Conservation (phyloP, 2,329 filamentous ascomycete genomes). For the Fusarium newnesense region DNA sequence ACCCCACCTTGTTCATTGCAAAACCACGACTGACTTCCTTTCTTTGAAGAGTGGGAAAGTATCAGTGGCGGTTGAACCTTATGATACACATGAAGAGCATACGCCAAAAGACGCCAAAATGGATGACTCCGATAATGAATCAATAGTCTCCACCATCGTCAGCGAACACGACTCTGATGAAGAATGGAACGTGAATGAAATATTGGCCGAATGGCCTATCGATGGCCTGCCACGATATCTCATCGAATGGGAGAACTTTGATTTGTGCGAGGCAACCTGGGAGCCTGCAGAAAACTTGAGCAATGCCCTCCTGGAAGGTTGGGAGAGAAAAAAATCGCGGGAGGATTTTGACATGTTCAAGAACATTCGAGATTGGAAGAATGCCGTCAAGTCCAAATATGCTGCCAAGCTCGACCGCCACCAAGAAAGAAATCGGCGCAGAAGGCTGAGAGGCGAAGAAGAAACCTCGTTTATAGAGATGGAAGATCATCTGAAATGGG, state of each 20-base stretch:
- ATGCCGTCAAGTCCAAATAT: slow-evolving; percentile 45
- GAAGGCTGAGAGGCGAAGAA: slow-evolving; percentile 51
- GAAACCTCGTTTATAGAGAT: slow-evolving; percentile 36
- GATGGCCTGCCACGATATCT: slow-evolving; percentile 46
- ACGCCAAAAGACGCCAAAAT: slow-evolving; percentile 2
- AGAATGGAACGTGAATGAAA: slow-evolving; percentile 62
- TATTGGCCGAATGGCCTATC: slow-evolving; percentile 59
- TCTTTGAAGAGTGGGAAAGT: background rate
- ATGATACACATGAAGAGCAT: background rate
- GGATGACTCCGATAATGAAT: slow-evolving; percentile 44
- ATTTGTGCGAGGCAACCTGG: slow-evolving; percentile 56
- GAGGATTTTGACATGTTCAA: slow-evolving; percentile 51
- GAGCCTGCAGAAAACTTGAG: slow-evolving; percentile 60
- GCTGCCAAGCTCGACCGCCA: slow-evolving; percentile 51
- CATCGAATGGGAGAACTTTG: slow-evolving; percentile 52
- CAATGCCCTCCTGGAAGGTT: slow-evolving; percentile 52
- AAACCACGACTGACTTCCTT: background rate
- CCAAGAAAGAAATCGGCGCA: slow-evolving; percentile 56
- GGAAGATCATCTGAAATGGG: slow-evolving; percentile 37
- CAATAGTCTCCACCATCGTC: slow-evolving; percentile 49
- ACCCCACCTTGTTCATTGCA: background rate
- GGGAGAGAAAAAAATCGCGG: slow-evolving; percentile 55
- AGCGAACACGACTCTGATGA: slow-evolving; percentile 51
- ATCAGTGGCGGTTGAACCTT: background rate
- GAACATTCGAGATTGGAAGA: slow-evolving; percentile 51